Evolutionary conservation across 164 flowering plant genomes (phyloP).

Genomic region (Saururus chinensis): DNA sequence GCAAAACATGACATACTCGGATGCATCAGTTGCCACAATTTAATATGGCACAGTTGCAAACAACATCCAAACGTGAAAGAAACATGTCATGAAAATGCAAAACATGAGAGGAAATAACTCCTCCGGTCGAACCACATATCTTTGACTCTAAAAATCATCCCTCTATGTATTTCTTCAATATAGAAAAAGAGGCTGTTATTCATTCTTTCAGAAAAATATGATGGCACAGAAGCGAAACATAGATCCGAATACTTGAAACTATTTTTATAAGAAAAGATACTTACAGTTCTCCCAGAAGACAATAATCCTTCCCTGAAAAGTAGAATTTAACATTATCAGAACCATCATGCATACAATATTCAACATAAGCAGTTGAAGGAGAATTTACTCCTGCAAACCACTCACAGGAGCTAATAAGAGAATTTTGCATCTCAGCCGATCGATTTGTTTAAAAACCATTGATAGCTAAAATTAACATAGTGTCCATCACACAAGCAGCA

Average conservation of each 20-base stretch:
- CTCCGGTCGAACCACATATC: background rate
- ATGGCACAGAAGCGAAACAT: background rate
- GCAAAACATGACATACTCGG: constrained; percentile 3
- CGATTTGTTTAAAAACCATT: too few relatives aligned
- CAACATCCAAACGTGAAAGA: background rate
- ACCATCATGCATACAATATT: background rate
- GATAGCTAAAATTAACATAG: too few relatives aligned
- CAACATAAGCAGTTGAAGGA: background rate
- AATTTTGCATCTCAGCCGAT: too few relatives aligned
- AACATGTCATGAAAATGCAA: background rate
- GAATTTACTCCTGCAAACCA: background rate
- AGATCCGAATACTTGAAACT: background rate
- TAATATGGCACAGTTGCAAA: too few relatives aligned
- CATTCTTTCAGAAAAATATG: too few relatives aligned
- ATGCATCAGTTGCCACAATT: background rate
- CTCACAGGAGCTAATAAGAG: too few relatives aligned
- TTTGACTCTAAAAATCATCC: too few relatives aligned
- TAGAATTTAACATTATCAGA: background rate
- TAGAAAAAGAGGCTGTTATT: too few relatives aligned
- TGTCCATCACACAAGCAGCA: too few relatives aligned
- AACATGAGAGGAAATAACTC: background rate
- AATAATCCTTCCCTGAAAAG: constrained; percentile 38
- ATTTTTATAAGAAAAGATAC: constrained; percentile 1
- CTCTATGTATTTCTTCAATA: too few relatives aligned
- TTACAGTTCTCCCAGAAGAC: constrained; percentile 44